Base-by-base conservation (phyloP, 139 green algal species). In the Picochlorum sp. region DNA sequence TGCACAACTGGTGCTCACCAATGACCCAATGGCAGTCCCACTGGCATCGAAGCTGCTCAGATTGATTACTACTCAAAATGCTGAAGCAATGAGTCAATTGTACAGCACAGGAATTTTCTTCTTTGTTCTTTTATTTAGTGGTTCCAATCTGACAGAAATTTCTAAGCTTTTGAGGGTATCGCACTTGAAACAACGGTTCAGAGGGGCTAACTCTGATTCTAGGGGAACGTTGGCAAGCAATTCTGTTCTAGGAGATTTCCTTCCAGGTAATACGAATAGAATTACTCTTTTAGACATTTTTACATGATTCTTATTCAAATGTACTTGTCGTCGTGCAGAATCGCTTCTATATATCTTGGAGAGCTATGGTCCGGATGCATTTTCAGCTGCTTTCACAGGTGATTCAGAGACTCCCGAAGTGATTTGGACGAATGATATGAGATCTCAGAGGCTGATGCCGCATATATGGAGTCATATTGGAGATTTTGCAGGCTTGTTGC, bases 321-420 rank as follows among this genome's bases (percentile, higher is more conserved):
- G 9, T 30, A 2, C 32, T 32, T 25, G 7, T 14, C 8, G n/a
- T 29, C 3, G 22, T 28, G 24, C 65, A 69, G 87, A 96, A 73
- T 85, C 67, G 41, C 75, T 97, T 61, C 78, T 97, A 28, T 84
- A 96, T 64, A 65, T 90, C 35, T 76, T 97, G 33, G 78, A 88
- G 37, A 67, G 59, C 41, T 74, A 72, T 33, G 79, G 84, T 0
- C 50, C 86, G 4, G 64, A 72, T 7, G 75, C 74, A 1, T 95
- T 97, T 77, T 81, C 88, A 1, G 68, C 70, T 26, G 85, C 85
- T 0, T 64, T 97, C 14, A 56, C 64, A 5, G 89, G 77, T 3
- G 87, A 97, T 73, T 59, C 64, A 3, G 83, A 94, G 74, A 94
- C 74, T 2, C 90, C 90, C 1, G 90, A 97, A 77, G 69, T 97